Conservation (phyloP, 768 basidiomycete species). For the Lactarius indigo region DNA sequence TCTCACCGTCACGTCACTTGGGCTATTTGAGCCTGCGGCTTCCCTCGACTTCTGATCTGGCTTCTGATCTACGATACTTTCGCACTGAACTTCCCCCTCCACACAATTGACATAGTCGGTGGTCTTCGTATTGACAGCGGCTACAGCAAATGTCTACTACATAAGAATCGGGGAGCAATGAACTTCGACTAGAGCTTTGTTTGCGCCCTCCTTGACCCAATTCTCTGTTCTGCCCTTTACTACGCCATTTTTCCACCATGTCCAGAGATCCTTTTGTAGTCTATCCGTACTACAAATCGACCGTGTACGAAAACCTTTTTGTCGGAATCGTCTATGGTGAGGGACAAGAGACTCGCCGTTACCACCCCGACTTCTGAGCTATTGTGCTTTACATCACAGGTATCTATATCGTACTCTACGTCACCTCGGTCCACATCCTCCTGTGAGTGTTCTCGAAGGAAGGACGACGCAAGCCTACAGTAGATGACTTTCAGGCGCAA, state of each 20-base stretch:
- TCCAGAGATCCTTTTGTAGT: neutral
- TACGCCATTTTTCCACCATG: neutral
- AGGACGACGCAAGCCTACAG: neutral
- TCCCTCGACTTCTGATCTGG: no score
- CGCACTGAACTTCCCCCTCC: neutral
- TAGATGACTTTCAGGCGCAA: neutral
- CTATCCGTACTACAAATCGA: neutral
- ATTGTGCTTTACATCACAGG: neutral
- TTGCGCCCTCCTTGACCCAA: neutral
- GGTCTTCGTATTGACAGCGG: neutral
- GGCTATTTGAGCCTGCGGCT: no score
- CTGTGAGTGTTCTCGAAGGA: neutral
- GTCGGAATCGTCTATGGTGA: conserved; percentile 11
- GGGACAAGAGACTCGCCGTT: neutral
- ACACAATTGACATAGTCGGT: neutral
- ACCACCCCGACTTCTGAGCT: neutral
- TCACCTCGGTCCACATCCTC: conserved; percentile 11
- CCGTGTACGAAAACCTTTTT: conserved; percentile 12
- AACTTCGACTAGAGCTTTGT: neutral
- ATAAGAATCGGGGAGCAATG: neutral
- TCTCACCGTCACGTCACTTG: no score
- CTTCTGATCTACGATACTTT: no score
- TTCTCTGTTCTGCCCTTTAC: no score
- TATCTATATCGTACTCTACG: conserved; percentile 8
- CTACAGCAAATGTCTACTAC: neutral